These are phyloP conservation scores for Trametes coccinea DNA, from an alignment of 768 basidiomycete species.

Conservation along the genomic window DNA sequence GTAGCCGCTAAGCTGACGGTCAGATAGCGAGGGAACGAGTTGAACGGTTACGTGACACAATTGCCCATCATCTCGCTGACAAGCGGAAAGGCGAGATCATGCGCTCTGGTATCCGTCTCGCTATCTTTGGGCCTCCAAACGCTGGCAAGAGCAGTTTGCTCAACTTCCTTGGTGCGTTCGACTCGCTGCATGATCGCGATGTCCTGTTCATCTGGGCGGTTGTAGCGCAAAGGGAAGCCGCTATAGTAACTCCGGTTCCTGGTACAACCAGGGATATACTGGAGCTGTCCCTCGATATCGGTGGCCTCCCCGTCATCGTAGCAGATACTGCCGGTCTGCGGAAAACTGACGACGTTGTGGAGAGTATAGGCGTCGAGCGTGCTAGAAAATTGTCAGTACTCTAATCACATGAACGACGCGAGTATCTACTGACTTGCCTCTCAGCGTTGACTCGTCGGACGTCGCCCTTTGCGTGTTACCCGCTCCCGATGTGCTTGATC, in stretches of 20 bases:
- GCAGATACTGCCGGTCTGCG: conserved; percentile 88
- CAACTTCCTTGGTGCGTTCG: conserved; percentile 69
- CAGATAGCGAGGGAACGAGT: conserved; percentile 55
- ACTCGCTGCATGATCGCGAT: not conserved
- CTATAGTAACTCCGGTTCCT: conserved; percentile 85
- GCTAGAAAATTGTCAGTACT: conserved; percentile 64
- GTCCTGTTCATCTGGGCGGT: not conserved
- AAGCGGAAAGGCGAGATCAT: conserved; percentile 80
- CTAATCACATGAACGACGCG: not conserved
- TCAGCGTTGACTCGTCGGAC: conserved; percentile 44
- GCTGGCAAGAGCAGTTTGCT: conserved; percentile 91
- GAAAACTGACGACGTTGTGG: conserved; percentile 66
- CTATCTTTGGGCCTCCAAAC: conserved; percentile 92
- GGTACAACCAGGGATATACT: conserved; percentile 91
- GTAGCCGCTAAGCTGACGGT: not conserved
- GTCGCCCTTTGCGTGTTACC: conserved; percentile 53
- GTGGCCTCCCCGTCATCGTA: conserved; percentile 77
- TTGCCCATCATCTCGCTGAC: conserved; percentile 63
- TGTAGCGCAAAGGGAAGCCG: conserved; percentile 80
- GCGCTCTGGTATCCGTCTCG: conserved; percentile 76
- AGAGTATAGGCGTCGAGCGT: conserved; percentile 78
- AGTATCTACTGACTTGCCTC: conserved; percentile 26
- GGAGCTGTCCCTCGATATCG: conserved; percentile 84
- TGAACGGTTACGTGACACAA: conserved; percentile 46
- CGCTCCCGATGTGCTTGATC: conserved; percentile 46